phyloP scores from a whole-genome alignment of 129 eudicot species.

The Erigeron canadensis region DNA sequence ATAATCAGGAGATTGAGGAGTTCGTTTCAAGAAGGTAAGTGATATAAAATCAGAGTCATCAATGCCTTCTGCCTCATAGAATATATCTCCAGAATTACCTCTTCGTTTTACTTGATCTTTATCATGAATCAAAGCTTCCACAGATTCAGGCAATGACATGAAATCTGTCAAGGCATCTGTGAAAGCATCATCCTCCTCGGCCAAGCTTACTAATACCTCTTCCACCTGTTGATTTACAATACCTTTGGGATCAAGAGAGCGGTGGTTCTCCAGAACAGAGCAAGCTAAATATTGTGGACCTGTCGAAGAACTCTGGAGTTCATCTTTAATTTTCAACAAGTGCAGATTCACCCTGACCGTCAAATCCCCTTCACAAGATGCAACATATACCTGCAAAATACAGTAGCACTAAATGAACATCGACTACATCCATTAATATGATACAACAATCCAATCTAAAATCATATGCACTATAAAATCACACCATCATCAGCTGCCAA shows the following conservation, averaged over 20 bases:
- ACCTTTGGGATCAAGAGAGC: conserved; percentile 32
- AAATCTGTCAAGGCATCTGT: conserved; percentile 86
- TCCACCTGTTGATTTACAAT: conserved; percentile 39
- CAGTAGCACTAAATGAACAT: too few species aligned
- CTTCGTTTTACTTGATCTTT: conserved; percentile 43
- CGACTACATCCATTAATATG: conserved; percentile 1
- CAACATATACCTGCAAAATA: conserved; percentile 71
- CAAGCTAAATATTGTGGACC: conserved; percentile 69
- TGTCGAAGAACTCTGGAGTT: conserved; percentile 58
- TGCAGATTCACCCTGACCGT: conserved; percentile 80
- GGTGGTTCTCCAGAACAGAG: conserved; percentile 53
- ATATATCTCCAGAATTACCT: conserved; percentile 54
- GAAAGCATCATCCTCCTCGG: conserved; percentile 78
- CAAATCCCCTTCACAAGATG: conserved; percentile 58
- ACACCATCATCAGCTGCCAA: neutral
- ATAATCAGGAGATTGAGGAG: conserved; percentile 74
- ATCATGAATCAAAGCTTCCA: conserved; percentile 42
- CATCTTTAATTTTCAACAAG: conserved; percentile 78
- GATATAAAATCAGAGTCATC: conserved; percentile 85
- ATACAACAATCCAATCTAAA: neutral
- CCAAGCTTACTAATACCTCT: conserved; percentile 34
- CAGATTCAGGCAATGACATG: conserved; percentile 50
- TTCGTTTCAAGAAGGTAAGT: conserved; percentile 60
- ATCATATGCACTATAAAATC: conserved; percentile 21
- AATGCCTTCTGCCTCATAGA: conserved; percentile 68